Evolutionary conservation across 2,329 filamentous ascomycete genomes (phyloP), one percentile per base, ranked within the genome.

Genomic region (Calonectria hawksworthii): DNA sequence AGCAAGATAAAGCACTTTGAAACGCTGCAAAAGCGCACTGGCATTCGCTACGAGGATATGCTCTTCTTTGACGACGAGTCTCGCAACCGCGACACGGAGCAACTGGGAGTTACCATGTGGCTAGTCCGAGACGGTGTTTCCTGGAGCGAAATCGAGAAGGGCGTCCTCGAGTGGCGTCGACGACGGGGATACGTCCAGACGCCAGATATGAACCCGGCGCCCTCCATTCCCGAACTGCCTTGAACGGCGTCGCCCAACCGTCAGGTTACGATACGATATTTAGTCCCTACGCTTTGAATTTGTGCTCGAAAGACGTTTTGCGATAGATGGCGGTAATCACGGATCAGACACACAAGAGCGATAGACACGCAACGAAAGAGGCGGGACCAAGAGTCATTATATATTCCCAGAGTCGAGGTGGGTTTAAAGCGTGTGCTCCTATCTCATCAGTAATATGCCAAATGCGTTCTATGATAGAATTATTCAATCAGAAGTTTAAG

Each of bases 21-120:
- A 81, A 88, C 90, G 7, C 88, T 99, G 79, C 91, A 94, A 13
- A 91, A 93, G 83, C 89, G 92, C 71, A 96, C 94, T 18, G 92
- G 92, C 1, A 84, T 98, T 3, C 86, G 88, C 8, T 98, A 92
- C 81, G 90, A 94, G 77, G 95, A 98, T 63, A 98, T 99, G 93
- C 84, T 99, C 41, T 99, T 99, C 85, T 99, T 99, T 79, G 96
- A 99, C 80, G 96, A 99, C 80, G 96, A 99, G 90, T 89, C 90
- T 68, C 87, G 96, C 75, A 99, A 99, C 82, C 89, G 92, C 73
- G 96, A 98, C 82, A 96, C 98, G 0, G 92, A 93, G 86, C 87
- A 83, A 32, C 81, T 98, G 65, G 96, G 96, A 0, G 94, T 98
- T 4, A 94, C 94, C 0, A 98, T 99, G 92, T 92, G 92, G 82